A percentile compares a stretch with the other conserved stretches of the same genome.
Conservation (phyloP, 768 basidiomycete genomes). For the Lentinula sp. region DNA sequence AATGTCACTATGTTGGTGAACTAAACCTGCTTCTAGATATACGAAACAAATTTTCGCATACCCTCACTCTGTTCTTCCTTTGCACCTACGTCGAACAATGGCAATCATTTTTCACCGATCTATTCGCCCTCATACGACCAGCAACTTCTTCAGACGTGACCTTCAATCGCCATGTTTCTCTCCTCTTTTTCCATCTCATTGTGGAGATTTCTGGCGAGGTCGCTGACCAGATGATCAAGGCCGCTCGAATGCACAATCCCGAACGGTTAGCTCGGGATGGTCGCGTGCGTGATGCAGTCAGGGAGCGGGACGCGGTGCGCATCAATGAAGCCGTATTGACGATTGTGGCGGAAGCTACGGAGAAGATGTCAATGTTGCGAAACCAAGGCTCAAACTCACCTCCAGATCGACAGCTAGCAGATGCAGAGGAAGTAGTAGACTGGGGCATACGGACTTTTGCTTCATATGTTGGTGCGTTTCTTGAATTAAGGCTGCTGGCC, state of each 20-base stretch:
- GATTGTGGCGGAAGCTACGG: slow-evolving; percentile 66
- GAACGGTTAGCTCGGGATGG: slow-evolving; percentile 77
- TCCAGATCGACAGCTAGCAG: slow-evolving; percentile 48
- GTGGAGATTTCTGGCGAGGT: slow-evolving; percentile 96
- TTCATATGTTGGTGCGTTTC: slow-evolving; percentile 84
- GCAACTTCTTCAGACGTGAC: slow-evolving; percentile 47
- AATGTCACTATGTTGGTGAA: background rate
- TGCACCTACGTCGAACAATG: slow-evolving; percentile 82
- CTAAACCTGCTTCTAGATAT: slow-evolving; percentile 47
- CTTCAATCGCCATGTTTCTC: slow-evolving; percentile 79
- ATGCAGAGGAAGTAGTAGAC: slow-evolving; percentile 75
- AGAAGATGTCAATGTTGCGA: slow-evolving; percentile 46
- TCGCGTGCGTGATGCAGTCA: slow-evolving; percentile 81
- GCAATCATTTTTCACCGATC: slow-evolving; percentile 78
- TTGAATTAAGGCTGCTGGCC: background rate
- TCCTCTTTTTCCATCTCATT: slow-evolving; percentile 87
- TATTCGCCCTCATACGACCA: slow-evolving; percentile 68
- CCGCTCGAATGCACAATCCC: slow-evolving; percentile 67
- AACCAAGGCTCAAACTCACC: slow-evolving; percentile 36
- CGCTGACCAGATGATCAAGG: slow-evolving; percentile 91
- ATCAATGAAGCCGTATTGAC: slow-evolving; percentile 87
- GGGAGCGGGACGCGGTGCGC: slow-evolving; percentile 80
- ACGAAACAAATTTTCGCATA: slow-evolving; percentile 93
- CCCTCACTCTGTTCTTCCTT: slow-evolving; percentile 82
- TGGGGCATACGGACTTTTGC: slow-evolving; percentile 90